Percentiles rank a stretch among this genome's conserved stretches.
These are phyloP conservation scores for Boletus subcaerulescens DNA, from an alignment of 768 basidiomycete species.

Conservation along the genomic window DNA sequence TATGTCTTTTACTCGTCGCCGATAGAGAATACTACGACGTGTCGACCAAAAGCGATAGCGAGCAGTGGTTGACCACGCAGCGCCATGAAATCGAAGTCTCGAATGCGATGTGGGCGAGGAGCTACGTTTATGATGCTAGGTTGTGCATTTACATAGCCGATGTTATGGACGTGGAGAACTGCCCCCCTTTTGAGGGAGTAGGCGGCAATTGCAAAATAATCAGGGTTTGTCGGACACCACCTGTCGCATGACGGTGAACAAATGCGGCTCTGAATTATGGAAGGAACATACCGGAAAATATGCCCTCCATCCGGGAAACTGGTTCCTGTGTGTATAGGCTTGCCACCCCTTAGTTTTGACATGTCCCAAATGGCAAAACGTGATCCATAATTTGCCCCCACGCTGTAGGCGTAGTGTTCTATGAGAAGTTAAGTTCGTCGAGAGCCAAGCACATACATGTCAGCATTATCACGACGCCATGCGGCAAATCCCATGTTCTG, in stretches of 20 bases:
- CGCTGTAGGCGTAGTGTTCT: slow-evolving; percentile 36
- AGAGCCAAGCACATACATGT: slow-evolving; percentile 56
- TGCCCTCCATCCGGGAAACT: slow-evolving; percentile 67
- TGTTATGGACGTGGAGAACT: slow-evolving; percentile 66
- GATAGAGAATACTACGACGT: slow-evolving; percentile 59
- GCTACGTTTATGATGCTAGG: slow-evolving; percentile 59
- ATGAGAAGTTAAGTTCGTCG: background rate
- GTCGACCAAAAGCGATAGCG: slow-evolving; percentile 62
- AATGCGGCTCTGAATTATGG: background rate
- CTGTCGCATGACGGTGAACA: slow-evolving; percentile 35
- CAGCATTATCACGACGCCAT: slow-evolving; percentile 67
- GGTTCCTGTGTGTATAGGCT: slow-evolving; percentile 58
- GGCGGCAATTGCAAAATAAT: slow-evolving; percentile 75
- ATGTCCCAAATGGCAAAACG: slow-evolving; percentile 78
- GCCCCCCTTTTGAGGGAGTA: slow-evolving; percentile 60
- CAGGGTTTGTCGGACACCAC: slow-evolving; percentile 75
- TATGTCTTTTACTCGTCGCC: slow-evolving; percentile 48
- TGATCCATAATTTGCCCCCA: slow-evolving; percentile 74
- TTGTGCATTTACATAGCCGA: slow-evolving; percentile 58
- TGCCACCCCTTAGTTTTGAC: slow-evolving; percentile 66
- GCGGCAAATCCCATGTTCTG: slow-evolving; percentile 58
- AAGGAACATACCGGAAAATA: slow-evolving; percentile 53
- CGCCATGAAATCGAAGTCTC: slow-evolving; percentile 76
- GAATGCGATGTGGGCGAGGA: slow-evolving; percentile 60
- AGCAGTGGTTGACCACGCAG: slow-evolving; percentile 59